A percentile compares a stretch with the other conserved stretches of the same genome.
phyloP scores from a whole-genome alignment of 2,329 filamentous ascomycete species.

The Epichloe brachyelytri region DNA sequence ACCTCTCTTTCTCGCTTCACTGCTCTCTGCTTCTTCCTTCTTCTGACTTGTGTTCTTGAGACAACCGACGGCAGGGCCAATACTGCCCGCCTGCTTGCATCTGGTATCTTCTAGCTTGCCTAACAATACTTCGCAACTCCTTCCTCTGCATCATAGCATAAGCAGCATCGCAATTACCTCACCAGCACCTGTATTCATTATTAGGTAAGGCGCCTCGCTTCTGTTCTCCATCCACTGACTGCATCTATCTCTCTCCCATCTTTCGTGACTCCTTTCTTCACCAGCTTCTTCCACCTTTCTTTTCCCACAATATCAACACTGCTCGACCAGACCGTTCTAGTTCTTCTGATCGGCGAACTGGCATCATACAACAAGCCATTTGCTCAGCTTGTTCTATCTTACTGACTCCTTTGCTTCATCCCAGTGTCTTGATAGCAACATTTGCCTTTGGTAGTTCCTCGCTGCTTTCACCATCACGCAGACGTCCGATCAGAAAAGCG shows the following conservation, averaged over 20 bases:
- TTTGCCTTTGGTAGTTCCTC: slow-evolving; percentile 24
- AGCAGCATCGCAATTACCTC: slow-evolving; percentile 14
- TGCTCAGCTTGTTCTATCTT: slow-evolving; percentile 48
- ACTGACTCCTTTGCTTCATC: slow-evolving; percentile 46
- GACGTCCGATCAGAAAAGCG: slow-evolving; percentile 13
- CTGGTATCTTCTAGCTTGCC: slow-evolving; percentile 6
- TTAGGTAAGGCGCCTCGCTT: slow-evolving; percentile 12
- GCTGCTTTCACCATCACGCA: slow-evolving; percentile 17
- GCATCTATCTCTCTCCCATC: slow-evolving; percentile 5
- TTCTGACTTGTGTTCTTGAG: slow-evolving; percentile 2
- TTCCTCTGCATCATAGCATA: slow-evolving; percentile 7
- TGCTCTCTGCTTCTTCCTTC: slow-evolving; percentile 7
- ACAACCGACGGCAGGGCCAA: slow-evolving; percentile 3
- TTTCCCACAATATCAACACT: slow-evolving; percentile 34
- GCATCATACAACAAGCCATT: slow-evolving; percentile 30
- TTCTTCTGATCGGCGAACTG: slow-evolving; percentile 12
- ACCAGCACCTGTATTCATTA: slow-evolving; percentile 5
- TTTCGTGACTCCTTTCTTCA: slow-evolving; percentile 8
- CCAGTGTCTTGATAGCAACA: slow-evolving; percentile 39
- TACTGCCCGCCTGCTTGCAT: slow-evolving; percentile 6
- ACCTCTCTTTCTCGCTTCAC: slow-evolving; percentile 2
- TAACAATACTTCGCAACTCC: slow-evolving; percentile 5
- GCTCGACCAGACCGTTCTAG: slow-evolving; percentile 26
- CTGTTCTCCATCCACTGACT: slow-evolving; percentile 1
- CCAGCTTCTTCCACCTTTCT: slow-evolving; percentile 9